Base-by-base conservation (phyloP, 1,139 yeast genomes). In the Martiniozyma asiatica region DNA sequence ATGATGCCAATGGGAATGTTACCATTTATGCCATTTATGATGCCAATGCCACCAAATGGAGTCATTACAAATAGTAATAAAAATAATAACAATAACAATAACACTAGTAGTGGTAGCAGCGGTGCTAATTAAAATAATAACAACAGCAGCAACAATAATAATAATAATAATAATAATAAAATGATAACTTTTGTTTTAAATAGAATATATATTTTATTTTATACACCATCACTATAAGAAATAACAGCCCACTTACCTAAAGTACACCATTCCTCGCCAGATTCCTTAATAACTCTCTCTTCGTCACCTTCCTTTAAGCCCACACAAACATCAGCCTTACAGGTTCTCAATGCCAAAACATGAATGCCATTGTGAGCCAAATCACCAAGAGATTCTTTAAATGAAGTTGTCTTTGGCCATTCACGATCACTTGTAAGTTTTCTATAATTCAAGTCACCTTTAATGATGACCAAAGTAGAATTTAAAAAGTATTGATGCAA, bases 281-380 rank as follows among this genome's bases (percentile, higher is more conserved):
- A 55, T 39, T 72, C 72, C 35, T 64, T 55, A 27, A 68, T 64
- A 40, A 89, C 63, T 47, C 72, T 62, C 43, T 78, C 87, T 41
- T 80, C 79, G 19, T 69, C 58, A 2, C 95, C 96, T 25, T 65
- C 59, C 5, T 68, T 64, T 39, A 89, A 67, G 3, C 94, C 97
- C 30, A 80, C 94, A 33, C 80, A 77, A n/a, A 87, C 97, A 51
- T 92, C 98, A 1, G 97, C 96, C 56, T 89, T 89, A 55, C 94
- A 77, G 3, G 98, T 89, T 60, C 99, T 72, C 46, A 89, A 64
- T 19, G 93, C 68, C 39, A 84, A 59, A 15, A 82, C 48, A 11
- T 73, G 74, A 33, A 89, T 60, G 7, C 75, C 76, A 3, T 70
- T 61, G 1, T 53, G 41, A 1, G 79, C 77, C 43, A 87, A 63